A percentile compares a stretch with the other conserved stretches of the same genome.
Conservation (phyloP, 2,329 filamentous ascomycete genomes). For the Cadophora sp. region DNA sequence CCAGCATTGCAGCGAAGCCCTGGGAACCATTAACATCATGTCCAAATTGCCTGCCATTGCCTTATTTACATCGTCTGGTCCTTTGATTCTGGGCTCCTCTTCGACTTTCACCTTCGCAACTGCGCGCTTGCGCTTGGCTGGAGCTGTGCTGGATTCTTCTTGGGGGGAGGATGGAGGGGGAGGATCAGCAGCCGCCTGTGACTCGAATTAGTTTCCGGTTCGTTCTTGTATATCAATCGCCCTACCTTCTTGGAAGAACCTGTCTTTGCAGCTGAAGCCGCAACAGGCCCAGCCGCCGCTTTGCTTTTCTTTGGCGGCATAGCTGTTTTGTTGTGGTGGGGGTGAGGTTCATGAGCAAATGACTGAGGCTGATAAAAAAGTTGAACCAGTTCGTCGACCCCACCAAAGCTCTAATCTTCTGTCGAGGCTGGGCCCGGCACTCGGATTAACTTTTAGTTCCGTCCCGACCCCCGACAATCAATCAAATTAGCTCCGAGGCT, state of each 20-base stretch:
- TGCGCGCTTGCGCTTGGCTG: constrained; percentile 39
- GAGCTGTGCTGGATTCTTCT: constrained; percentile 26
- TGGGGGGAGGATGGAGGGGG: constrained; percentile 11
- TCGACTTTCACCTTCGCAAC: constrained; percentile 30
- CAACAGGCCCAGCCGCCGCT: constrained; percentile 34
- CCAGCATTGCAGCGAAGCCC: constrained; percentile 67
- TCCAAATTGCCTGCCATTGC: not conserved
- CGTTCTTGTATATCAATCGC: not conserved
- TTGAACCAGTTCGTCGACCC: constrained; percentile 3
- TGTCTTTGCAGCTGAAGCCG: constrained; percentile 31
- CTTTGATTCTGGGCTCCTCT: constrained; percentile 29
- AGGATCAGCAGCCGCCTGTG: constrained; percentile 19
- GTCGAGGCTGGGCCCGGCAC: not conserved
- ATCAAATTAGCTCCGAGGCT: not conserved
- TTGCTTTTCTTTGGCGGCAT: constrained; percentile 42
- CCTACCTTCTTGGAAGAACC: constrained; percentile 31
- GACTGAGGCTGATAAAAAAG: constrained; percentile 16
- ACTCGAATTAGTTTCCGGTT: constrained; percentile 12
- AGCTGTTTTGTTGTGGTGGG: constrained; percentile 18
- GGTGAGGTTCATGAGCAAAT: not conserved
- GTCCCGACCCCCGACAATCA: not conserved
- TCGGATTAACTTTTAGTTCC: not conserved
- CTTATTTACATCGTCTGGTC: constrained; percentile 41
- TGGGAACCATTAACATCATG: constrained; percentile 32
- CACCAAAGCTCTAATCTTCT: constrained; percentile 14